Conservation (phyloP, 805 yeast species). For the Wickerhamomyces tratensis region DNA sequence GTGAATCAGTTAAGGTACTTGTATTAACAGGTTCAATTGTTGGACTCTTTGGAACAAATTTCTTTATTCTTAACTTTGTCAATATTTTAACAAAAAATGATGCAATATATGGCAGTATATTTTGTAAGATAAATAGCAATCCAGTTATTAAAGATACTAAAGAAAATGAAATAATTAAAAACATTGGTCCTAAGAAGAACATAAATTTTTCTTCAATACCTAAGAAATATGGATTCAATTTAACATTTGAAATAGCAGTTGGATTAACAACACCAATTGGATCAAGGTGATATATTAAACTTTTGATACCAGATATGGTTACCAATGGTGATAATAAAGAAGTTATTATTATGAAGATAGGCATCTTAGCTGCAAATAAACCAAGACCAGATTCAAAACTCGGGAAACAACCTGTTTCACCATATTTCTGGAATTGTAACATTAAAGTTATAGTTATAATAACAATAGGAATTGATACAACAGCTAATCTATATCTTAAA, state of each 20-base stretch:
- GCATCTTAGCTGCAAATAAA: slow-evolving; percentile 22
- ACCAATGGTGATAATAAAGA: slow-evolving; percentile 30
- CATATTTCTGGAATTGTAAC: slow-evolving; percentile 43
- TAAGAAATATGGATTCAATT: slow-evolving; percentile 49
- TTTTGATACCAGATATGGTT: slow-evolving; percentile 25
- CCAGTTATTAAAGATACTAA: slow-evolving; percentile 21
- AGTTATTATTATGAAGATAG: slow-evolving; percentile 16
- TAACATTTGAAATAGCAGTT: slow-evolving; percentile 31
- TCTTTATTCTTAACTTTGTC: slow-evolving; percentile 6
- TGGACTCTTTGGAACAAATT: neutral
- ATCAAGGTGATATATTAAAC: slow-evolving; percentile 34
- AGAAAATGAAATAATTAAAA: slow-evolving; percentile 35
- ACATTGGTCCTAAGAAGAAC: slow-evolving; percentile 51
- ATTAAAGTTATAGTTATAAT: slow-evolving; percentile 41
- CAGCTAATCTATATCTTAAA: slow-evolving; percentile 66
- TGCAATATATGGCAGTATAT: slow-evolving; percentile 7
- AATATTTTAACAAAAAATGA: slow-evolving; percentile 8
- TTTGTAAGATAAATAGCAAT: neutral
- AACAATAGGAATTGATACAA: slow-evolving; percentile 61
- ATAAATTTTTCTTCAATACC: slow-evolving; percentile 53
- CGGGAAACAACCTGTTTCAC: slow-evolving; percentile 28
- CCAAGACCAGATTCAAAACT: slow-evolving; percentile 37
- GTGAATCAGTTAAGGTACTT: no score
- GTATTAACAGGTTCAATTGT: no score
- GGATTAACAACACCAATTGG: slow-evolving; percentile 43